Conservation (phyloP, 148 eudicot genomes). For the Nepenthes gracilis region DNA sequence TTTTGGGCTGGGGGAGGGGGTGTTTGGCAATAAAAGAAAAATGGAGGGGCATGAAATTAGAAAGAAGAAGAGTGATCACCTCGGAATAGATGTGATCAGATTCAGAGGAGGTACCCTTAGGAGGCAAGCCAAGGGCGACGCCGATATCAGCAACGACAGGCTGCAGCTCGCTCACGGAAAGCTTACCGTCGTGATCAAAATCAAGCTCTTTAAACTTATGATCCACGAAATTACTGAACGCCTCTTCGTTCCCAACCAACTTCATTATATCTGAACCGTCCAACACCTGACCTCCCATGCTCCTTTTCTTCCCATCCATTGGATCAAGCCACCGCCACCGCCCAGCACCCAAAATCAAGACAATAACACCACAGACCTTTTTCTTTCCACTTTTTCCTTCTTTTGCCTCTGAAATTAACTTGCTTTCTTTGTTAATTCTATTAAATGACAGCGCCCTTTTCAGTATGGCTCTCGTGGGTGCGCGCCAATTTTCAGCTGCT, state of each 20-base stretch:
- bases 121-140: slow-evolving; percentile 76
- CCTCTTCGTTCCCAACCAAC: slow-evolving; percentile 68
- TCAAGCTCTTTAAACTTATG: slow-evolving; percentile 69
- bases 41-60: background rate
- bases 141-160: slow-evolving; percentile 86
- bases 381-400: too few relatives aligned
- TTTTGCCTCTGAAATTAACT: too few relatives aligned
- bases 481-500: slow-evolving; percentile 6
- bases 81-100: slow-evolving; percentile 82
- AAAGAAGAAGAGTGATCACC: slow-evolving; percentile 18
- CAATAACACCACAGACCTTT: background rate
- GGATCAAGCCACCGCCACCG: background rate
- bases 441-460: background rate
- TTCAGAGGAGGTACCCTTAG: slow-evolving; percentile 47
- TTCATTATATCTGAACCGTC: slow-evolving; percentile 82
- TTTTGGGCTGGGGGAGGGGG: too few relatives aligned
- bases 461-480: background rate
- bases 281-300: slow-evolving; percentile 20
- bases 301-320: slow-evolving; percentile 15
- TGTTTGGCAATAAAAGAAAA: too few relatives aligned
- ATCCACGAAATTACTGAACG: slow-evolving; percentile 37
- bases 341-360: background rate
- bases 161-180: slow-evolving; percentile 64
- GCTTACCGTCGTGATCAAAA: slow-evolving; percentile 54
- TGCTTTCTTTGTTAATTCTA: too few relatives aligned